phyloP scores from a whole-genome alignment of 768 basidiomycete genomes.

The Cystofilobasidium capitatum region DNA sequence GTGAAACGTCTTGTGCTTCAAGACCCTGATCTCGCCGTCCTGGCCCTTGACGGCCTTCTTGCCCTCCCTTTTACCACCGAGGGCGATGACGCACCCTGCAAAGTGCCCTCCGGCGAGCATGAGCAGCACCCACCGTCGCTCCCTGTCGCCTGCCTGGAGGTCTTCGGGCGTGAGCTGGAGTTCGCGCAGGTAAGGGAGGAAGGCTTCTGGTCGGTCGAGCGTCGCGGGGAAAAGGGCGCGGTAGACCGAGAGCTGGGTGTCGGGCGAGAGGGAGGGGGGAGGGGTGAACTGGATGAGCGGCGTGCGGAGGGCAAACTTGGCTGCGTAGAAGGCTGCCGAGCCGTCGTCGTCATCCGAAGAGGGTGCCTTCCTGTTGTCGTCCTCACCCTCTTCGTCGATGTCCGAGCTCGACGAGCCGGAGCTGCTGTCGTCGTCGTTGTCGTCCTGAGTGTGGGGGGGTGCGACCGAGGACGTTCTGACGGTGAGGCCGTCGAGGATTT shows the following conservation, averaged over 20 bases:
- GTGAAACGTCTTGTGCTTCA: conserved; percentile 92
- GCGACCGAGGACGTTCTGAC: conserved; percentile 39
- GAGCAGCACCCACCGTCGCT: conserved; percentile 78
- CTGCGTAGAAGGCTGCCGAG: conserved; percentile 22
- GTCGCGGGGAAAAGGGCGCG: conserved; percentile 56
- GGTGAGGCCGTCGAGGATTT: conserved; percentile 59
- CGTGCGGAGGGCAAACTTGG: conserved; percentile 47
- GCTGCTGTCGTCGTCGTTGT: conserved; percentile 30
- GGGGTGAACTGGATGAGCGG: conserved; percentile 73
- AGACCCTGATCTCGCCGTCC: conserved; percentile 44
- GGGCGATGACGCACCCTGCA: conserved; percentile 70
- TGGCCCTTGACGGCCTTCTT: conserved; percentile 45
- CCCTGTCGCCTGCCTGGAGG: conserved; percentile 43
- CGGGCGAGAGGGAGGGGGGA: conserved; percentile 52
- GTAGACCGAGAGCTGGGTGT: conserved; percentile 83
- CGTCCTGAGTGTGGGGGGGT: conserved; percentile 21
- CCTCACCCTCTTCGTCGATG: conserved; percentile 71
- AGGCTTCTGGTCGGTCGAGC: conserved; percentile 34
- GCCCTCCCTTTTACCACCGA: conserved; percentile 42
- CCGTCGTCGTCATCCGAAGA: conserved; percentile 32
- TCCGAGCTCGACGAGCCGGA: no score
- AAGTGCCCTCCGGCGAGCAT: conserved; percentile 98
- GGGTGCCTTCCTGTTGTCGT: conserved; percentile 49
- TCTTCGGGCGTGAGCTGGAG: conserved; percentile 45
- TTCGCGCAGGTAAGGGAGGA: conserved; percentile 33